Evolutionary conservation across 1,284 basidiomycete genomes (phyloP).

Genomic region (Puccinia coronata): DNA sequence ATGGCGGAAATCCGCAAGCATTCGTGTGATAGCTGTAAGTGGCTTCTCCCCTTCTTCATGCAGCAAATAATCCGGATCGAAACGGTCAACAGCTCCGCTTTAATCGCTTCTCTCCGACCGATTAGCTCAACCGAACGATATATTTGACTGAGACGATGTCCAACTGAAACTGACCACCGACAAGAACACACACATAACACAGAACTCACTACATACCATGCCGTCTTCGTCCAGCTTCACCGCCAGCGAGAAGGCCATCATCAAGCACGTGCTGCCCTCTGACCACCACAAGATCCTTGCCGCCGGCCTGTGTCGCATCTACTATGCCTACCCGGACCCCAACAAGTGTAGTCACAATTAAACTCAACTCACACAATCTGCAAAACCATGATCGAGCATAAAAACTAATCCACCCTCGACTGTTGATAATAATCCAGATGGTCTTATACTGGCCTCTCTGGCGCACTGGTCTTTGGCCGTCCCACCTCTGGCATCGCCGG

Average conservation of each 20-base stretch:
- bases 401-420: background rate
- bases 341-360: conserved; percentile 27
- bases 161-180: too few species aligned
- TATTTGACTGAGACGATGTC: too few species aligned
- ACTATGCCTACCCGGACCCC: conserved; percentile 72
- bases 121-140: too few species aligned
- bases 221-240: conserved; percentile 45
- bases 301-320: conserved; percentile 78
- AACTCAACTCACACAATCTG: background rate
- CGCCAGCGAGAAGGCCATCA: conserved; percentile 39
- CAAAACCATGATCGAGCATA: background rate
- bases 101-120: too few species aligned
- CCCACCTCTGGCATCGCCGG: conserved; percentile 66
- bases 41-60: too few species aligned
- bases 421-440: conserved; percentile 63
- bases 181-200: too few species aligned
- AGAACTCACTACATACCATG: background rate
- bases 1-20: too few species aligned
- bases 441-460: conserved; percentile 81
- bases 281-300: conserved; percentile 68
- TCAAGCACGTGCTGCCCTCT: conserved; percentile 28
- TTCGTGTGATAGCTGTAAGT: too few species aligned
- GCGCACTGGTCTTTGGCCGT: conserved; percentile 71
- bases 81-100: too few species aligned
- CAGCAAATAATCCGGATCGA: too few species aligned